Evolutionary conservation across 805 yeast genomes (phyloP).

Genomic region (Kuraishia borneana): DNA sequence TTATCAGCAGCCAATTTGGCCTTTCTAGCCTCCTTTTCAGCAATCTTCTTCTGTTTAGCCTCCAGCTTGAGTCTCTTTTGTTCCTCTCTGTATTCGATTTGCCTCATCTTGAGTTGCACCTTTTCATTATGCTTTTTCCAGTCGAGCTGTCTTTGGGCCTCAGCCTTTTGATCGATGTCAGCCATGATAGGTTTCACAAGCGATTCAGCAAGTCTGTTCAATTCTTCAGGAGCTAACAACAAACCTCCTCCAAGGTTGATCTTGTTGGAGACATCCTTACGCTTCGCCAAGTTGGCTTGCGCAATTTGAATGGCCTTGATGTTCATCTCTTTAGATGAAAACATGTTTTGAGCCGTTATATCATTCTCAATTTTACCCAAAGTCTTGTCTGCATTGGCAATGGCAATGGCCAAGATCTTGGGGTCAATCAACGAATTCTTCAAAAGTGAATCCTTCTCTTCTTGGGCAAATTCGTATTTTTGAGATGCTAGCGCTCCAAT

Average conservation of each 20-base stretch:
- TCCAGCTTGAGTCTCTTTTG: constrained; percentile 25
- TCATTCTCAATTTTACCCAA: constrained; percentile 15
- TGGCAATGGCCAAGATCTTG: constrained; percentile 39
- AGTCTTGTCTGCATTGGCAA: constrained; percentile 31
- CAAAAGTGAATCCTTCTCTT: constrained; percentile 25
- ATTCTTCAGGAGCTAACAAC: constrained; percentile 61
- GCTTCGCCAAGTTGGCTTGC: constrained; percentile 49
- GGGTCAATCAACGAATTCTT: constrained; percentile 26
- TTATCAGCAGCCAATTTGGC: constrained; percentile 36
- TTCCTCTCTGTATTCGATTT: constrained; percentile 20
- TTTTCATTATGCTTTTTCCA: constrained; percentile 26
- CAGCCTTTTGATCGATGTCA: constrained; percentile 63
- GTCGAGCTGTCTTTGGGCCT: constrained; percentile 52
- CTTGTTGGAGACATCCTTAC: constrained; percentile 39
- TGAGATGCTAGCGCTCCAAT: constrained; percentile 50
- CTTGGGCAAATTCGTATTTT: constrained; percentile 32
- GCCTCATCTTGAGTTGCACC: constrained; percentile 27
- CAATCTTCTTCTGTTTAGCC: constrained; percentile 20
- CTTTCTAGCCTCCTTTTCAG: constrained; percentile 25
- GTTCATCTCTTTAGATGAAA: constrained; percentile 28
- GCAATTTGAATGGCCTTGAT: constrained; percentile 71
- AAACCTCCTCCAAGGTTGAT: constrained; percentile 85
- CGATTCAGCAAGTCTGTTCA: constrained; percentile 68
- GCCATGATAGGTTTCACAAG: constrained; percentile 75
- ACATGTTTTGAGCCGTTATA: constrained; percentile 12